Evolutionary conservation across 352 stramenopile genomes (phyloP), one percentile per base, ranked within the genome.

Genomic region (Phytophthora palmivora): DNA sequence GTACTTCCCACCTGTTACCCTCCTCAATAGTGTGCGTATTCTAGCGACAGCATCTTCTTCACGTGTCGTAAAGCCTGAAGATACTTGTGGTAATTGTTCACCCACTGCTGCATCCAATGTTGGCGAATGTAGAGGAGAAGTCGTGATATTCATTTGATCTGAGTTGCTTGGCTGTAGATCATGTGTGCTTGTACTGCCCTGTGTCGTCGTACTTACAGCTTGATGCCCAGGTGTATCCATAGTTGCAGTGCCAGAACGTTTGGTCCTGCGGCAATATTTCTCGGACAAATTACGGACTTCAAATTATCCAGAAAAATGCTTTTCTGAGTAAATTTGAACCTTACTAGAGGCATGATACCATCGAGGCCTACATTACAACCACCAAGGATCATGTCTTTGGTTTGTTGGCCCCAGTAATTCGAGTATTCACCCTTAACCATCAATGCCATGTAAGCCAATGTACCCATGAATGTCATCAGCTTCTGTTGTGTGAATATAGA

Each of bases 391-490:
- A 0, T 41, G 21, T 45, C 33, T 14, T 45, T 33, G 2, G 36
- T 15, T 39, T 26, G 26, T 4, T 39, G 24, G 4, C 59, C 69
- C 64, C 70, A 78, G 38, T 77, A 77, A 39, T 73, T 73, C 3
- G 63, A 33, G 33, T 64, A 62, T 33, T 78, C 69, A 5, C 63
- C 55, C 19, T 78, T 75, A 19, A 68, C 45, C 22, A 66, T 53
- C 2, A 72, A 32, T 10, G 15, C 6, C 54, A 63, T 63, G 16
- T 61, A 61, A 6, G 53, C 41, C 12, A 41, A 2, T 9, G 33
- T 37, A 4, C 52, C 30, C 9, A 51, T 19, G 34, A 60, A 60
- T 15, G 10, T 51, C 52, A 60, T 60, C 24, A 60, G 43, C 22
- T 60, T 39, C 5, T 52, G 60, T 42, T 39, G 34, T 24, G 49